These are phyloP conservation scores for Austroboletus niveus DNA, from an alignment of 1,284 basidiomycete species.

Conservation along the genomic window DNA sequence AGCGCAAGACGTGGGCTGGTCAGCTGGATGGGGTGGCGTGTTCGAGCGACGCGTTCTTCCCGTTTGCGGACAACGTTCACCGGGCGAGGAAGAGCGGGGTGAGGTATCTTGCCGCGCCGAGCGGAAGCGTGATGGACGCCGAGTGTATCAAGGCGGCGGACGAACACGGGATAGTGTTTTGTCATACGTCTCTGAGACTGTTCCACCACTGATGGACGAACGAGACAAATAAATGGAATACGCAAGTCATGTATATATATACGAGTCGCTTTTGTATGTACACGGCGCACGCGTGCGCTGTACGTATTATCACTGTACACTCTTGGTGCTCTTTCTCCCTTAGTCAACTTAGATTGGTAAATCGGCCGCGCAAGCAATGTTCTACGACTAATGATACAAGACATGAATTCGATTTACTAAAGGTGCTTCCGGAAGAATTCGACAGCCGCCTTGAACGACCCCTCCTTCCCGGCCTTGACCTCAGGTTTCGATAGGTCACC, in stretches of 20 bases:
- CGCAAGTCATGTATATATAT: slow-evolving; percentile 4
- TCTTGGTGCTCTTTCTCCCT: background rate
- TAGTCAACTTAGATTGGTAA: too few relatives aligned
- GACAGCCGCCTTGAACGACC: slow-evolving; percentile 53
- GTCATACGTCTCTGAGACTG: slow-evolving; percentile 77
- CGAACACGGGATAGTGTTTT: slow-evolving; percentile 87
- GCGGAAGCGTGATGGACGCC: slow-evolving; percentile 95
- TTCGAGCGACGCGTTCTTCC: slow-evolving; percentile 98
- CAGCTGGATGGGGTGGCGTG: slow-evolving; percentile 85
- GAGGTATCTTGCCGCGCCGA: slow-evolving; percentile 90
- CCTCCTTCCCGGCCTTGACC: slow-evolving; percentile 63
- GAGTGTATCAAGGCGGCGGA: slow-evolving; percentile 95
- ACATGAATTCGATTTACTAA: background rate
- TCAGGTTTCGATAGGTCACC: slow-evolving; percentile 37
- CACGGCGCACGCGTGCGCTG: too few relatives aligned
- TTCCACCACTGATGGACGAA: slow-evolving; percentile 69
- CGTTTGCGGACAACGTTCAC: slow-evolving; percentile 98
- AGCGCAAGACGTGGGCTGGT: slow-evolving; percentile 72
- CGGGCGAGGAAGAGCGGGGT: slow-evolving; percentile 90
- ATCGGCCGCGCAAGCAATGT: too few relatives aligned
- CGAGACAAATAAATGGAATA: background rate
- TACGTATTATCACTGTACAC: background rate
- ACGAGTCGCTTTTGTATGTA: background rate
- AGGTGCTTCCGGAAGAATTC: slow-evolving; percentile 46
- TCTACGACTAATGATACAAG: background rate